Evolutionary conservation across 768 basidiomycete species (phyloP), one percentile per base, ranked within the genome.

Genomic region (Xerocomus potaroensis): DNA sequence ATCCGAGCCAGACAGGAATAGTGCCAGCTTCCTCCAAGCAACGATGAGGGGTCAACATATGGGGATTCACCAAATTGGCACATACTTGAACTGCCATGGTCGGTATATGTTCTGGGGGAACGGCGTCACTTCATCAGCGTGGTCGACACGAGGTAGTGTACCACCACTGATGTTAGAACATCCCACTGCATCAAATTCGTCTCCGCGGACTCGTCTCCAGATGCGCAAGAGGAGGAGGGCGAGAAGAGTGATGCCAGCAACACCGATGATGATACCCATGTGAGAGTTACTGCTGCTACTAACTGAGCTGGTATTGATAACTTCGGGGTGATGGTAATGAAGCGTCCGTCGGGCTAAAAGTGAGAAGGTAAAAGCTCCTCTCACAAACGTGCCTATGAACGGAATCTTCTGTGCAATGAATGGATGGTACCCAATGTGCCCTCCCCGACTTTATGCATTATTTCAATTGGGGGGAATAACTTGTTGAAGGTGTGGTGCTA

Each of bases 231-330:
- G 9, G 14, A 70, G 26, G 48, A 69, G 19, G 3, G 51, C 51
- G 16, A 73, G 1, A 9, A 65, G 2, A 12, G 49, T 29, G 19
- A 76, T 30, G 4, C 58, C 50, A 1, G 52, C 65, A 4, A 71
- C 45, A 15, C 78, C 78, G 4, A 78, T 70, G 47, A 80, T 78
- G 4, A 76, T 64, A 23, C 69, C 74, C 1, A 66, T 69, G 34
- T 56, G 45, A 4, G 62, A 55, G 26, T 15, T 55, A 22, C 16
- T 53, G 1, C 19, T 23, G 29, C 30, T 30, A 16, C 27, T 26
- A 11, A 8, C 1, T 2, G 40, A 2, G 24, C 18, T 2, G 26
- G 56, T 53, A 5, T 60, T 46, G 29, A 56, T 6, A 38, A 48
- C 34, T 16, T 43, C 44, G 15, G 62, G 47, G 49, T 11, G 10